Conservation (phyloP, 371 early-diverging fungal species). For the Syncephalastrum sp. region DNA sequence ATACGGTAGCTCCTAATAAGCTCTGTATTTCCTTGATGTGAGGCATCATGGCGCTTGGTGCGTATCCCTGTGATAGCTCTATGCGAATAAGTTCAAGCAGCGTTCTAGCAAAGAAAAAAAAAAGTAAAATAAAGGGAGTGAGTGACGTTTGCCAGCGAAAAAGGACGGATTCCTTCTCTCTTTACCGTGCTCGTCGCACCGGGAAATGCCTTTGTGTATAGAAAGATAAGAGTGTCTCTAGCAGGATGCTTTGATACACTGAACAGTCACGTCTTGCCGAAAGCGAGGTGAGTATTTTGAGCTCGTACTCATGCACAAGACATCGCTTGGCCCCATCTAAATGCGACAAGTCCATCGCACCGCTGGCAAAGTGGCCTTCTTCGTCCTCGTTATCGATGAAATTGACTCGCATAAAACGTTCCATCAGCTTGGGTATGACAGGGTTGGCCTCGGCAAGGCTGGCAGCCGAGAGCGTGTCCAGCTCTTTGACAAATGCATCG, state of each 20-base stretch:
- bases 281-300: constrained; percentile 25
- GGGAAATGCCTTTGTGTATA: constrained; percentile 27
- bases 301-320: constrained; percentile 39
- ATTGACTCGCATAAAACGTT: constrained; percentile 34
- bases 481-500: constrained; percentile 25
- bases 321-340: constrained; percentile 19
- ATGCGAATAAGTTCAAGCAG: no score
- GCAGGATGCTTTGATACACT: constrained; percentile 20
- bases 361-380: constrained; percentile 25
- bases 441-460: constrained; percentile 25
- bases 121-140: no score
- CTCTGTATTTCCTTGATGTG: no score
- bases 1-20: no score
- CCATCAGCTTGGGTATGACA: constrained; percentile 39
- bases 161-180: no score
- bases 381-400: constrained; percentile 23
- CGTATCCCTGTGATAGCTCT: no score
- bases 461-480: constrained; percentile 18
- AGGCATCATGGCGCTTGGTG: no score
- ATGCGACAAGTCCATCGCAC: constrained; percentile 15
- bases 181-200: constrained; percentile 41
- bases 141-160: no score
- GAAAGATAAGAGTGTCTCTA: constrained; percentile 24
- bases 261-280: constrained; percentile 25
- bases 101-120: no score